Conservation (phyloP, 768 basidiomycete genomes). For the Pholiota molesta region DNA sequence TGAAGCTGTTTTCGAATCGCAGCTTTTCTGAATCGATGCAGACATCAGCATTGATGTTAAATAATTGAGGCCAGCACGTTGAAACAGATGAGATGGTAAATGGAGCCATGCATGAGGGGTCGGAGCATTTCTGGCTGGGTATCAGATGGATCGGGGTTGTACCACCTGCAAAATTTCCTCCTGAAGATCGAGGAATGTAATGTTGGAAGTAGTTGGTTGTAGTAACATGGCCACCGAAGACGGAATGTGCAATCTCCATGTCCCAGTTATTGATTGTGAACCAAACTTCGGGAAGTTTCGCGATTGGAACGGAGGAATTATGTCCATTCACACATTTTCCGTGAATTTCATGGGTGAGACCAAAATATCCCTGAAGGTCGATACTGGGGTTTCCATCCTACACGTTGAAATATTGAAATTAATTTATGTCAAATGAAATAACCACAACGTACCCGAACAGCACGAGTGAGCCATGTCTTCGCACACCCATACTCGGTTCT, state of each 20-base stretch:
- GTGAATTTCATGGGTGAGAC: neutral
- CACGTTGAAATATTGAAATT: too few relatives aligned
- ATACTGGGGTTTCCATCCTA: neutral
- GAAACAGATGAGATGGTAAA: neutral
- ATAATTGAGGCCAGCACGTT: constrained; percentile 1
- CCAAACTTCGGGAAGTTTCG: neutral
- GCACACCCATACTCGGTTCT: neutral
- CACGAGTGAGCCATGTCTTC: constrained; percentile 1
- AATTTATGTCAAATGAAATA: too few relatives aligned
- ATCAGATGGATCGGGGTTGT: neutral
- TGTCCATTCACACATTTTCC: neutral
- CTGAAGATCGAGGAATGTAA: constrained; percentile 1
- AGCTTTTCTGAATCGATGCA: neutral
- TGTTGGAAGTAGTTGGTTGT: constrained; percentile 9
- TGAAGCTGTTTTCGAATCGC: neutral
- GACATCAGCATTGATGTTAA: neutral
- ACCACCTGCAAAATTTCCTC: neutral
- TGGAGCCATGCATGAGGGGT: neutral
- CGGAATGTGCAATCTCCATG: neutral
- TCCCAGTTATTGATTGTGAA: constrained; percentile 1
- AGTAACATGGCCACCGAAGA: neutral
- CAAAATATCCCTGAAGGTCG: neutral
- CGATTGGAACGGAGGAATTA: neutral
- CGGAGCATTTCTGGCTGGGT: neutral
- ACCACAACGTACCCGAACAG: neutral